Conservation (phyloP, 1,139 yeast species). For the Kurtzmaniella quercitrusa region DNA sequence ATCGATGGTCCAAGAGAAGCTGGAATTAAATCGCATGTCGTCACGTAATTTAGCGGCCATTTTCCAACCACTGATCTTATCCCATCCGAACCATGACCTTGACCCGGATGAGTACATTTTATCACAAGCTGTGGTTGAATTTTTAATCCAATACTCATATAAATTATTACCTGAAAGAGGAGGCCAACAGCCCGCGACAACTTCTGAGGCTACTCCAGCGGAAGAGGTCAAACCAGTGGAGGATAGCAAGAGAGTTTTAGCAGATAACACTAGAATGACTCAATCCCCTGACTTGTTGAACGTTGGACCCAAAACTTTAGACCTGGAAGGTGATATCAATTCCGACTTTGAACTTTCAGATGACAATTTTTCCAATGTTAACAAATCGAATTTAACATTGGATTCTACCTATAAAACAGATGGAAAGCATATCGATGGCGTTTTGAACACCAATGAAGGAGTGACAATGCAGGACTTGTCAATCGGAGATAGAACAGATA, state of each 20-base stretch:
- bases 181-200: slow-evolving; percentile 2
- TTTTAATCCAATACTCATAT: slow-evolving; percentile 82
- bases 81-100: slow-evolving; percentile 91
- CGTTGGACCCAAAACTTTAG: slow-evolving; percentile 11
- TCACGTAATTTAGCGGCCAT: slow-evolving; percentile 92
- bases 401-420: slow-evolving; percentile 3
- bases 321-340: slow-evolving; percentile 22
- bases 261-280: background rate
- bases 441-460: slow-evolving; percentile 1
- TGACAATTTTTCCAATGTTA: slow-evolving; percentile 17
- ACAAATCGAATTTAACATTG: slow-evolving; percentile 6
- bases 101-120: slow-evolving; percentile 87
- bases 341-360: slow-evolving; percentile 25
- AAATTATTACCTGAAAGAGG: slow-evolving; percentile 53
- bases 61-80: slow-evolving; percentile 89
- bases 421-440: slow-evolving; percentile 3
- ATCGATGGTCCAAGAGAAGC: slow-evolving; percentile 78
- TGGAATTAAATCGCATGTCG: slow-evolving; percentile 82
- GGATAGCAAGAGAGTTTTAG: background rate
- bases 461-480: background rate
- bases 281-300: background rate
- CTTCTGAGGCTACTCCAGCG: slow-evolving; percentile 3
- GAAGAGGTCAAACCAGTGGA: background rate
- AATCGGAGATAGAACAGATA: background rate
- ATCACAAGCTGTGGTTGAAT: slow-evolving; percentile 83